Evolutionary conservation across 352 stramenopile genomes (phyloP).

Genomic region (Globisporangium viniferum): DNA sequence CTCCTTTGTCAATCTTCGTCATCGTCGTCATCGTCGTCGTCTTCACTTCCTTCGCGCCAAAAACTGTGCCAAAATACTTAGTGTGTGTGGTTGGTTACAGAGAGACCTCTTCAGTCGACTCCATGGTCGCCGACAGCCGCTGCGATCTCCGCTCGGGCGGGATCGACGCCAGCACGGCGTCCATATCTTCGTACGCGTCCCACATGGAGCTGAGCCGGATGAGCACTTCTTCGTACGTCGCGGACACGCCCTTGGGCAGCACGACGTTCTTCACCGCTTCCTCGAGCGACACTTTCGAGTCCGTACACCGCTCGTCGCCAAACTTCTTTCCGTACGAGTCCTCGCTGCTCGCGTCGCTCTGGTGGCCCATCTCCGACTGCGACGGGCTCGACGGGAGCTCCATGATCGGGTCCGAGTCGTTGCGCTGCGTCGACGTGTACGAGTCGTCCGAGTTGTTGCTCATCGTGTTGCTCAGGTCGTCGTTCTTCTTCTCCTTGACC

Average conservation of each 20-base stretch:
- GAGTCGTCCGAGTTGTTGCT: constrained; percentile 46
- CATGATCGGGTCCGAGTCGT: constrained; percentile 42
- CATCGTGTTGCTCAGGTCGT: constrained; percentile 14
- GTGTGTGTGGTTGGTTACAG: constrained; percentile 8
- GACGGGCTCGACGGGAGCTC: constrained; percentile 39
- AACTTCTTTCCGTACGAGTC: constrained; percentile 47
- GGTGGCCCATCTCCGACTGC: constrained; percentile 28
- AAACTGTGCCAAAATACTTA: constrained; percentile 1
- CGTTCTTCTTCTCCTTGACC: constrained; percentile 4
- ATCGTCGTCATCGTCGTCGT: background rate
- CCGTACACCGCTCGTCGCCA: constrained; percentile 60
- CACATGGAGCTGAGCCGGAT: constrained; percentile 78
- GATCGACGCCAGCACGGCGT: constrained; percentile 50
- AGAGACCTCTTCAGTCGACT: constrained; percentile 20
- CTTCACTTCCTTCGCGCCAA: background rate
- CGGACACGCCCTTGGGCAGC: constrained; percentile 40
- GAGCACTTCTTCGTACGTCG: constrained; percentile 75
- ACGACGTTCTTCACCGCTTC: constrained; percentile 83
- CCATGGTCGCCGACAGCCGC: constrained; percentile 28
- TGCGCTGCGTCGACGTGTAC: constrained; percentile 48
- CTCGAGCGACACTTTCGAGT: constrained; percentile 60
- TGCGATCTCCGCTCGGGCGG: constrained; percentile 46
- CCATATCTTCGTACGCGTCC: constrained; percentile 58
- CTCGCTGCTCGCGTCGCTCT: constrained; percentile 16
- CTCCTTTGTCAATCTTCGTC: background rate